Evolutionary conservation across 306 rosid species (phyloP), one percentile per base, ranked within the genome.

Genomic region (Myrica gale): DNA sequence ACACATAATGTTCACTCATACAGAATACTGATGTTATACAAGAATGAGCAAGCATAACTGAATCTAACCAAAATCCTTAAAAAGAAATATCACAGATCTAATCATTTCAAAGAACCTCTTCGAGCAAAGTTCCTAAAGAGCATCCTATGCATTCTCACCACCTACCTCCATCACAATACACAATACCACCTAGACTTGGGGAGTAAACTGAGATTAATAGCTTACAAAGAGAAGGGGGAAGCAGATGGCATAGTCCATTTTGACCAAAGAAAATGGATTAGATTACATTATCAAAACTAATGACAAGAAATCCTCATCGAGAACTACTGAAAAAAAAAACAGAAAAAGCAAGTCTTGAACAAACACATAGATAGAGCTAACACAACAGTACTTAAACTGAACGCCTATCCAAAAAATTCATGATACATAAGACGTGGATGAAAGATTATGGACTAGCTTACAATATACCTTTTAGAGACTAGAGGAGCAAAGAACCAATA

Each of bases 91-190:
- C 21, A 62, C 42, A 61, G 52, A 50, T 8, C 69, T 42, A 52
- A 76, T 68, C 62, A 67, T 52, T 26, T 44, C 57, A 19, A 67
- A 68, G 12, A 76, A 6, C 69, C 13, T 13, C 44, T 19, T 67
- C 41, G 42, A 6, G 39, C 26, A 23, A 21, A 48, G 4, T 37
- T n/a, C n/a, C 44, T 20, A 20, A 16, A 20, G 23, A 23, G 11
- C 66, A 20, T 21, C n/a, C 17, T 43, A 44, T 54, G n/a, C 56
- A 53, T 51, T 45, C 37, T 23, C 43, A 60, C 67, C 11, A 2
- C 67, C 26, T 23, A 23, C 26, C 47, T 16, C 21, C 70, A 17
- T 16, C 23, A 16, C 16, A 41, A 65, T 39, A 65, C 41, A 39
- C 17, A 42, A 65, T 65, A 5, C 70, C n/a, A 41, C 21, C 46